Evolutionary conservation across 495 filamentous ascomycete genomes (phyloP), one percentile per base, ranked within the genome.

Genomic region (Trichoderma erinaceum): DNA sequence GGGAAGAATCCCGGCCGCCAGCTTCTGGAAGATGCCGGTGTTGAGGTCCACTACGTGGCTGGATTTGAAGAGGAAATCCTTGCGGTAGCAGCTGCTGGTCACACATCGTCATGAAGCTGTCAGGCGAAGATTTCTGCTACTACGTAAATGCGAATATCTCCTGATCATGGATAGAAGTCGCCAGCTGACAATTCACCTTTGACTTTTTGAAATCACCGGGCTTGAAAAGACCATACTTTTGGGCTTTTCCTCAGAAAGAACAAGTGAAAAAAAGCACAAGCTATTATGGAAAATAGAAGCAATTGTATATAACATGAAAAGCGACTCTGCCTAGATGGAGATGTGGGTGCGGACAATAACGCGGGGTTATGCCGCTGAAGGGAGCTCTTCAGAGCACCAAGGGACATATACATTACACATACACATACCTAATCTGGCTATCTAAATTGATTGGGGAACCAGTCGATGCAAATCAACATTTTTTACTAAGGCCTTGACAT

Each of bases 51-150:
- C 27, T 82, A 88, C 73, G 84, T 98, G 18, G 66, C 78, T 27
- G 95, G 95, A 1, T 77, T 96, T 32, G 93, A 97, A 74, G 81
- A 85, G 68, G 89, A 95, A 71, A 97, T 97, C 70, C 69, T 97
- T 66, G 78, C 80, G 56, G 87, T 95, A 68, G 93, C 95, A 4
- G 89, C 85, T 56, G 91, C 90, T 58, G 95, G 94, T 0, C 93
- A 97, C 56, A 29, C 35, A 16, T n/a, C 29, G 15, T 25, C 52
- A 18, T 67, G 16, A 67, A 41, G 32, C 41, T 23, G 56, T 48
- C 44, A 48, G 44, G 44, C 44, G 44, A 48, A 48, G 44, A 18
- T 13, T 27, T 38, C 29, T 38, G 35, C 35, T 38, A 5, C 35
- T 38, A 7, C 35, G 7, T 3, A 0, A 38, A 38, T 7, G 8